Conservation (phyloP, 179 eudicot species). For the Drosera spatulata region DNA sequence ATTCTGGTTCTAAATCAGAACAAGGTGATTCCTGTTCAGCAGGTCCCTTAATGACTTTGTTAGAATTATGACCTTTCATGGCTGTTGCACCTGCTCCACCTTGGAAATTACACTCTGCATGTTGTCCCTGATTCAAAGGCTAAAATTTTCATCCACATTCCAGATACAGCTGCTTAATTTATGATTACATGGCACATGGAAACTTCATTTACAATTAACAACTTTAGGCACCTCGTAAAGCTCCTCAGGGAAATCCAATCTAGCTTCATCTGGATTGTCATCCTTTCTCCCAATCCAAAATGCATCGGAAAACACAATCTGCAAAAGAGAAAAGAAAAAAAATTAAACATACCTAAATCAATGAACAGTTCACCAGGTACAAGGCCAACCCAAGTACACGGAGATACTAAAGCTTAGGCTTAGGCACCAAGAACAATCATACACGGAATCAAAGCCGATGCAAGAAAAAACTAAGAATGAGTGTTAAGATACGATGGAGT, state of each 20-base stretch:
- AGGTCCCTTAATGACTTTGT: constrained; percentile 14
- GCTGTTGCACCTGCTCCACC: constrained; percentile 78
- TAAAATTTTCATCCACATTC: neutral
- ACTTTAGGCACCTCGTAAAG: constrained; percentile 38
- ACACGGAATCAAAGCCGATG: too few relatives aligned
- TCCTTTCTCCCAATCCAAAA: constrained; percentile 91
- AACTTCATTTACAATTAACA: constrained; percentile 1
- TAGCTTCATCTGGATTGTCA: constrained; percentile 78
- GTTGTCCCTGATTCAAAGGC: constrained; percentile 27
- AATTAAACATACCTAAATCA: constrained; percentile 2
- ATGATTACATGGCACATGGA: constrained; percentile 2
- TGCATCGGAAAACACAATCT: constrained; percentile 95
- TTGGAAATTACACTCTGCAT: constrained; percentile 50
- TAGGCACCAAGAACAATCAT: too few relatives aligned
- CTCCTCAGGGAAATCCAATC: constrained; percentile 65
- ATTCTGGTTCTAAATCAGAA: constrained; percentile 31
- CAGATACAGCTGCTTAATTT: neutral
- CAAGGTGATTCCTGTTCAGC: constrained; percentile 31
- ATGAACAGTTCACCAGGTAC: neutral
- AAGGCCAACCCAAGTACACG: neutral
- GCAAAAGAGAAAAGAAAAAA: constrained; percentile 13
- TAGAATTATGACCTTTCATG: constrained; percentile 19
- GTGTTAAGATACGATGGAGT: too few relatives aligned
- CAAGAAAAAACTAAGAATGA: too few relatives aligned
- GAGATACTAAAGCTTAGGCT: too few relatives aligned